These are phyloP conservation scores for Pueraria montana DNA, from an alignment of 306 rosid species.

Conservation along the genomic window DNA sequence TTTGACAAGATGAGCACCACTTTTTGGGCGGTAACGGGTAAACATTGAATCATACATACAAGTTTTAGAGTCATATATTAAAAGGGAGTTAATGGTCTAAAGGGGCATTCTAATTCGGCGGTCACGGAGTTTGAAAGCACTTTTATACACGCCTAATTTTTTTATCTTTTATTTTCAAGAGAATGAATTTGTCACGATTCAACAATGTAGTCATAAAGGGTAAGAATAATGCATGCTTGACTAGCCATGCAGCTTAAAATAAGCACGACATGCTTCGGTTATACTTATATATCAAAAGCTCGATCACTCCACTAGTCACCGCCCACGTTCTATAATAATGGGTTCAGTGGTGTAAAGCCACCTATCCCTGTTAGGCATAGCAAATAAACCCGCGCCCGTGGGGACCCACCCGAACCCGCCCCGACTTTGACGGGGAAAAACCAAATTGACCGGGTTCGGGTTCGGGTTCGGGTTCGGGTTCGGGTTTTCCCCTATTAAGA, in stretches of 20 bases:
- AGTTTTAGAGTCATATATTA: not conserved
- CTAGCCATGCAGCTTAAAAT: constrained; percentile 47
- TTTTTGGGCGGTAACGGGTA: constrained; percentile 48
- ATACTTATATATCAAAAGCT: constrained; percentile 25
- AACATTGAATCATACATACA: constrained; percentile 42
- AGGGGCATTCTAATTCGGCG: constrained; percentile 43
- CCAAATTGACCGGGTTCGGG: too few species aligned
- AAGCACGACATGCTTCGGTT: constrained; percentile 10
- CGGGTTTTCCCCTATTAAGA: too few species aligned
- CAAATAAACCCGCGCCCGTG: too few species aligned
- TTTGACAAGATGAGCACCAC: constrained; percentile 45
- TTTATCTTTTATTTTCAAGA: not conserved
- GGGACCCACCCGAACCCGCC: too few species aligned
- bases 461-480: too few species aligned
- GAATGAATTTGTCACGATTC: constrained; percentile 1
- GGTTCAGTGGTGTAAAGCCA: constrained; percentile 48
- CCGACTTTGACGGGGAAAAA: too few species aligned
- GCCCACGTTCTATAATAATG: constrained; percentile 50
- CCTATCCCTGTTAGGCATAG: too few species aligned
- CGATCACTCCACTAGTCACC: constrained; percentile 22
- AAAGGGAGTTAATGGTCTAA: constrained; percentile 40
- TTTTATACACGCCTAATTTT: constrained; percentile 44
- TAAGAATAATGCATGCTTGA: constrained; percentile 12
- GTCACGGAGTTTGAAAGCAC: constrained; percentile 50
- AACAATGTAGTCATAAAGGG: constrained; percentile 19